Evolutionary conservation across 805 yeast species (phyloP), one percentile per base, ranked within the genome.

Genomic region (Wickerhamomyces rabaulensis): DNA sequence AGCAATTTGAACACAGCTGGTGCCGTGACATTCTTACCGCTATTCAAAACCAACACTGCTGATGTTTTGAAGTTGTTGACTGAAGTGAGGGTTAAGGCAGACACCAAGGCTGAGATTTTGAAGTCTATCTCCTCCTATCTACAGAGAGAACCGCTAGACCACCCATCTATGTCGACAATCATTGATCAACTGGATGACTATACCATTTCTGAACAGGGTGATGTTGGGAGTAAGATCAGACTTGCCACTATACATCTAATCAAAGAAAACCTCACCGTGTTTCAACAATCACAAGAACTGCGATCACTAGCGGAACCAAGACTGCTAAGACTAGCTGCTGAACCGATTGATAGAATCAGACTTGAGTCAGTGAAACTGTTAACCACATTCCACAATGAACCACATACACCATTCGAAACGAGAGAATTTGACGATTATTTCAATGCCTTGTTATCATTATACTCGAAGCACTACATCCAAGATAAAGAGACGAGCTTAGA

Each of bases 181-280:
- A 39, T 74, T 1, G 52, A 51, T 2, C 75, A 78, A 29, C 63
- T 92, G 13, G 82, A 84, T 51, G 97, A 91, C 56, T 89, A 90
- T 61, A 79, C 95, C 0, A 67, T 76, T 2, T 86, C 92, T 0
- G 78, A 79, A 23, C 85, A 87, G 57, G 98, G 98, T 9, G 98
- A 91, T 66, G 91, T 90, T n/a, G 98, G 98, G 2, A 78, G 87
- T 41, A 75, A 80, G 55, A 76, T 89, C 1, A 68, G 98, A 41
- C 52, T 60, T 1, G 73, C 82, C 0, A 69, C 82, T 1, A 60
- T 85, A 2, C 33, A 53, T 6, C 55, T 80, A 3, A 61, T 82
- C 0, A 43, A 50, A 0, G 38, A 53, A 1, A 70, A 74, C 51
- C 35, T 55, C 4, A 41, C 43, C 0, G 22, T 23, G 17, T 56